Conservation (phyloP, 2,329 filamentous ascomycete species). For the Rhytidhysteron rufulum region DNA sequence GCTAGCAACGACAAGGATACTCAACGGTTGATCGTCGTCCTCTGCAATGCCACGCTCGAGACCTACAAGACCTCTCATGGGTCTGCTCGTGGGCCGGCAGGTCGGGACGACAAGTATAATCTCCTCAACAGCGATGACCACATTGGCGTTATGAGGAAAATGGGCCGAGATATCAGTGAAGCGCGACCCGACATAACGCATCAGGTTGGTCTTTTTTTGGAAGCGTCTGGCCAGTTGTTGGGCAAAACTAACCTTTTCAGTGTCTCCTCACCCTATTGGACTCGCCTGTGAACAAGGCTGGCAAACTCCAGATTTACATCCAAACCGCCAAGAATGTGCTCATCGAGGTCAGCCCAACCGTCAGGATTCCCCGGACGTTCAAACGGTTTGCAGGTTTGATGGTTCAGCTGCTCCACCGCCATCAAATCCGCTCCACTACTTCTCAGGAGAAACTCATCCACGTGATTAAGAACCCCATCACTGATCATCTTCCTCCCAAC, state of each 20-base stretch:
- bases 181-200: slow-evolving; percentile 97
- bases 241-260: slow-evolving; percentile 46
- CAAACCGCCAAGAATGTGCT: slow-evolving; percentile 95
- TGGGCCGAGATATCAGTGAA: slow-evolving; percentile 98
- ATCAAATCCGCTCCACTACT: slow-evolving; percentile 93
- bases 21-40: slow-evolving; percentile 86
- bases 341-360: slow-evolving; percentile 96
- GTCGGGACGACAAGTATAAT: slow-evolving; percentile 91
- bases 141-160: slow-evolving; percentile 98
- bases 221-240: slow-evolving; percentile 9
- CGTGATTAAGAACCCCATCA: slow-evolving; percentile 97
- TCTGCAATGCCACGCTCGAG: slow-evolving; percentile 95
- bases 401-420: slow-evolving; percentile 93
- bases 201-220: slow-evolving; percentile 64
- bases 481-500: slow-evolving; percentile 91
- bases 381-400: slow-evolving; percentile 98
- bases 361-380: slow-evolving; percentile 95
- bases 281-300: slow-evolving; percentile 97
- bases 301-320: slow-evolving; percentile 96
- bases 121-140: slow-evolving; percentile 98
- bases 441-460: slow-evolving; percentile 97
- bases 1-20: slow-evolving; percentile 83
- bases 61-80: slow-evolving; percentile 90
- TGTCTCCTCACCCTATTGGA: slow-evolving; percentile 95
- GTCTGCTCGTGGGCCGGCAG: slow-evolving; percentile 57